phyloP scores from a whole-genome alignment of 2,329 filamentous ascomycete genomes.

The Diplodia intermedia region DNA sequence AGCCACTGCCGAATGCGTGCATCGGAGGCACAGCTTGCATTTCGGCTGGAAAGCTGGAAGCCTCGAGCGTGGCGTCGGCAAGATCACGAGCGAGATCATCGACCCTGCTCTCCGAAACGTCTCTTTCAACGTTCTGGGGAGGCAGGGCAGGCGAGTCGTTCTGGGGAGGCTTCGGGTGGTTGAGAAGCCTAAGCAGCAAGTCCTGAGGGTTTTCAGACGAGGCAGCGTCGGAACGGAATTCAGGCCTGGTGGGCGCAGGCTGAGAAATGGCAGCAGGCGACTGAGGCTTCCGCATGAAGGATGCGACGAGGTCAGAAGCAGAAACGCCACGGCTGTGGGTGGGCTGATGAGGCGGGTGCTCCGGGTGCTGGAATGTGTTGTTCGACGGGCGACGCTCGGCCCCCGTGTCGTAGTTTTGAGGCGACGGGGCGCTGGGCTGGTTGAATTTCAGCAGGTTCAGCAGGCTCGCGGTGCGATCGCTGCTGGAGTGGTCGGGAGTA shows the following conservation, averaged over 20 bases:
- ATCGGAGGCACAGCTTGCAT: constrained; percentile 43
- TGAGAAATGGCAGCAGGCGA: constrained; percentile 42
- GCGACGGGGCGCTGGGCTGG: constrained; percentile 50
- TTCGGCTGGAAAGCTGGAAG: constrained; percentile 39
- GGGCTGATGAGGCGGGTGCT: constrained; percentile 36
- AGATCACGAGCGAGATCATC: constrained; percentile 55
- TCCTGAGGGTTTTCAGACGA: constrained; percentile 74
- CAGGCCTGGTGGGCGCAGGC: constrained; percentile 42
- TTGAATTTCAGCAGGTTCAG: constrained; percentile 72
- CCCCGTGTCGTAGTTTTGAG: constrained; percentile 44
- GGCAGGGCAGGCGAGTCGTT: constrained; percentile 41
- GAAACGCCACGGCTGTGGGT: constrained; percentile 54
- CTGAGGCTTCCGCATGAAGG: constrained; percentile 58
- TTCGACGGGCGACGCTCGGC: constrained; percentile 39
- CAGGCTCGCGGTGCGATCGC: constrained; percentile 62
- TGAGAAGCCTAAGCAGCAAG: constrained; percentile 84
- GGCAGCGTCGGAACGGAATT: constrained; percentile 37
- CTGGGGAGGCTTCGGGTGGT: constrained; percentile 66
- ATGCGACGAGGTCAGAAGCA: constrained; percentile 64
- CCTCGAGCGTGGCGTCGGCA: constrained; percentile 53
- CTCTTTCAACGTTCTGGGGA: constrained; percentile 40
- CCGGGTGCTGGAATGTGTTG: constrained; percentile 29
- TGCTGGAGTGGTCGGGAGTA: constrained; percentile 50
- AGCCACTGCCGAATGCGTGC: constrained; percentile 49
- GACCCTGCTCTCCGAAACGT: constrained; percentile 51